Evolutionary conservation across 495 filamentous ascomycete species (phyloP).

Genomic region (Tuber borchii): DNA sequence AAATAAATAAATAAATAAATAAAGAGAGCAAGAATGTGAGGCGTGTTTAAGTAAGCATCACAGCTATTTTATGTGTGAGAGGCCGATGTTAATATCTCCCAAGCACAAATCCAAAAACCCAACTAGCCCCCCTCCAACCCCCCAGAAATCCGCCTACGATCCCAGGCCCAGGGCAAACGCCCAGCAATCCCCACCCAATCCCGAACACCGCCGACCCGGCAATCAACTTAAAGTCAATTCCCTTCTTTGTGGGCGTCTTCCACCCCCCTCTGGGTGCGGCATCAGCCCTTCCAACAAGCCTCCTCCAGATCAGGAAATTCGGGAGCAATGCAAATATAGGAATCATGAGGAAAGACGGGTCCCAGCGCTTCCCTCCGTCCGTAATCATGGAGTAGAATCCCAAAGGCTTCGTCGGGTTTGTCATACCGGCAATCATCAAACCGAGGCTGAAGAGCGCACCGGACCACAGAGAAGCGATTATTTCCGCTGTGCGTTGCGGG

Average conservation of each 20-base stretch:
- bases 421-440: conserved; percentile 53
- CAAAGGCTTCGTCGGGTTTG: conserved; percentile 51
- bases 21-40: neutral
- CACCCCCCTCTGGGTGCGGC: conserved; percentile 48
- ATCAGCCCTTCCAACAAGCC: conserved; percentile 27
- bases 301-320: conserved; percentile 29
- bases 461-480: conserved; percentile 45
- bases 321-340: conserved; percentile 49
- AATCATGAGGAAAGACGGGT: conserved; percentile 52
- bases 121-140: conserved; percentile 49
- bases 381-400: conserved; percentile 51
- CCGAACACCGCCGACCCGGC: conserved; percentile 51
- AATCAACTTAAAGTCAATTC: conserved; percentile 53
- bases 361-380: conserved; percentile 42
- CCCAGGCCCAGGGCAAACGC: conserved; percentile 55
- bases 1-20: too few species aligned
- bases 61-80: neutral
- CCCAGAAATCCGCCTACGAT: conserved; percentile 49
- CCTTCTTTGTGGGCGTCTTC: conserved; percentile 48
- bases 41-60: neutral
- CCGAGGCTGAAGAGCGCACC: conserved; percentile 54
- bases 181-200: conserved; percentile 52
- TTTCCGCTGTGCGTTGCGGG: conserved; percentile 17
- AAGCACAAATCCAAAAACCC: conserved; percentile 50
- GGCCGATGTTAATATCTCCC: neutral